Conservation (phyloP, 2,329 filamentous ascomycete genomes). For the Claviceps pusilla region DNA sequence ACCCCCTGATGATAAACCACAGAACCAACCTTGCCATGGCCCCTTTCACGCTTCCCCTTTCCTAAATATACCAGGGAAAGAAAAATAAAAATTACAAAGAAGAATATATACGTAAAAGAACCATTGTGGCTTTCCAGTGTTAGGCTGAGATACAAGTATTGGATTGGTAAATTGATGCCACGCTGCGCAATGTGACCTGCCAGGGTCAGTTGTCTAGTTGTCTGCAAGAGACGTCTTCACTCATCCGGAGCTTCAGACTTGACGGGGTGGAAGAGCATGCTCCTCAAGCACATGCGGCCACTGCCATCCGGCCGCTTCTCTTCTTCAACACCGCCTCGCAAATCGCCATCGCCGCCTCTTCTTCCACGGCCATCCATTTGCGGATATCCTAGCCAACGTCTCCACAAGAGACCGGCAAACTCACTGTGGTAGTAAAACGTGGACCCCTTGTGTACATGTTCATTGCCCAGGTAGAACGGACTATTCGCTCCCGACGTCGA, state of each 20-base stretch:
- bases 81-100: too few species aligned
- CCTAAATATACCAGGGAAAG: too few species aligned
- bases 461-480: slow-evolving; percentile 52
- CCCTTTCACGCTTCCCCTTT: too few species aligned
- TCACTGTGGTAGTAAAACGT: slow-evolving; percentile 76
- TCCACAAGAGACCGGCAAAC: slow-evolving; percentile 65
- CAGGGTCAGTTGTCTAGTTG: background rate
- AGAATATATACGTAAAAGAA: too few species aligned
- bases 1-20: too few species aligned
- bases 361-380: slow-evolving; percentile 35
- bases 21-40: too few species aligned
- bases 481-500: slow-evolving; percentile 50
- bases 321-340: slow-evolving; percentile 37
- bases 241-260: slow-evolving; percentile 43
- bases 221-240: background rate
- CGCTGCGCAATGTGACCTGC: background rate
- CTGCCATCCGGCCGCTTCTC: slow-evolving; percentile 29
- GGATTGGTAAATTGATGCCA: background rate
- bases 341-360: slow-evolving; percentile 33
- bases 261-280: slow-evolving; percentile 68
- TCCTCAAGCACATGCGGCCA: slow-evolving; percentile 64
- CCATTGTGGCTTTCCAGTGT: too few species aligned
- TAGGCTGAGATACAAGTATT: background rate
- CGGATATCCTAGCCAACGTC: slow-evolving; percentile 55
- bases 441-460: slow-evolving; percentile 70